Percentiles rank a stretch among this genome's conserved stretches.
Conservation (phyloP, 1,139 yeast species). For the Magnusiomyces paraingens region DNA sequence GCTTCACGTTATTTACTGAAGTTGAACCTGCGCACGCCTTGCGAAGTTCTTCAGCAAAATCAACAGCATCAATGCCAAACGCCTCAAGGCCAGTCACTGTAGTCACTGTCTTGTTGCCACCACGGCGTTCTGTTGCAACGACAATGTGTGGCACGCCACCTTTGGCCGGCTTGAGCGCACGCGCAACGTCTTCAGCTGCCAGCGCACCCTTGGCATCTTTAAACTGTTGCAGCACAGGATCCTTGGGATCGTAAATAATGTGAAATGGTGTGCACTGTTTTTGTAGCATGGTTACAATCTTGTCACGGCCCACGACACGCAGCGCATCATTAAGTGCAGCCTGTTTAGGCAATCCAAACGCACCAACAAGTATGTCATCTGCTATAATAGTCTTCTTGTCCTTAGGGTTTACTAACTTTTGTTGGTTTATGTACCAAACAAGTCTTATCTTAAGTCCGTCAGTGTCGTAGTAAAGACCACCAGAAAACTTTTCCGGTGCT, state of each 20-base stretch:
- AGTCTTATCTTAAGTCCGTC: conserved; percentile 49
- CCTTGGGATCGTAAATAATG: conserved; percentile 46
- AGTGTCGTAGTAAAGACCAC: conserved; percentile 41
- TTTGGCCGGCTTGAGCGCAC: conserved; percentile 35
- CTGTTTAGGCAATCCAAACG: conserved; percentile 24
- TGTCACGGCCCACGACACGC: conserved; percentile 38
- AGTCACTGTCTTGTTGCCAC: conserved; percentile 78
- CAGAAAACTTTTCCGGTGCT: conserved; percentile 26
- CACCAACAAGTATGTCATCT: conserved; percentile 42
- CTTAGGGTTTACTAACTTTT: conserved; percentile 46
- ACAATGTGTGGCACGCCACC: conserved; percentile 66
- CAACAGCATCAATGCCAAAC: conserved; percentile 58
- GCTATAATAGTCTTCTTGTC: conserved; percentile 45
- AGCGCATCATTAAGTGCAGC: conserved; percentile 7
- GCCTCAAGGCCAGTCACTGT: conserved; percentile 62
- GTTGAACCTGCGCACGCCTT: conserved; percentile 86
- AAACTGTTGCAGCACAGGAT: conserved; percentile 24
- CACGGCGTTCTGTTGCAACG: conserved; percentile 66
- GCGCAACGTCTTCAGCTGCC: conserved; percentile 26
- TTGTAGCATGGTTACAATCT: conserved; percentile 45
- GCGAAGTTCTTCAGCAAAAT: conserved; percentile 61
- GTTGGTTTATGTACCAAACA: conserved; percentile 48
- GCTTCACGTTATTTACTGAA: conserved; percentile 49
- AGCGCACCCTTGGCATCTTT: neutral
- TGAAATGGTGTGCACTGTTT: conserved; percentile 53